Base-by-base conservation (phyloP, 1,284 basidiomycete genomes). In the Austroboletus rostrupii region DNA sequence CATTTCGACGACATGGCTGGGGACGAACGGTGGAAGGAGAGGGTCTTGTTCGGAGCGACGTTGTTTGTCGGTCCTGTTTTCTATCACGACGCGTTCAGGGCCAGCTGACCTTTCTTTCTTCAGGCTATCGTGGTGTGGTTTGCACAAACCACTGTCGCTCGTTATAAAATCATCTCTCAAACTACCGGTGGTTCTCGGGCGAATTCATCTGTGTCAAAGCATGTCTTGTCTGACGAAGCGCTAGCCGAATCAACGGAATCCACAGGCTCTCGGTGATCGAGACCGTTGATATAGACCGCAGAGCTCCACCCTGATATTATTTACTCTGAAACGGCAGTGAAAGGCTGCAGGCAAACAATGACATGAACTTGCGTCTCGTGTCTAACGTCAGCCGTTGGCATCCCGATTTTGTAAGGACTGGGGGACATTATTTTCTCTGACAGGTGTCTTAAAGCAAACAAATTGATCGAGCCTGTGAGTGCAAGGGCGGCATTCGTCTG, bases 21-120 rank as follows among this genome's bases (percentile, higher is more conserved):
- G 52, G 73, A 81, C 53, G 78, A 82, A 40, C 70, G 76, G 36
- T 77, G 76, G 78, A 80, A 79, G 59, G 83, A 85, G 55, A 61
- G 74, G 21, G 42, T 80, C 2, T 70, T 86, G 47, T 45, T 84
- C 12, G 64, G 71, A 3, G 69, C 74, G 17, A 72, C 80, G 0
- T 49, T 78, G 1, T 32, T 80, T 45, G 82, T 83, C 51, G 53
- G 74, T 72, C 32, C 43, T 23, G 1, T 35, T 6, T 40, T 5
- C 9, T 4, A 14, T 43, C 21, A 28, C 12, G 14, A 26, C 31
- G 20, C 17, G 14, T 4, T 31, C 3, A 11, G 36, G 20, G 33
- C 17, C 17, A 8, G 11, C n/a, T 26, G 10, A 49, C 41, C 7
- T 26, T 26, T 26, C 9, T 26, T 1, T 42, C 12, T 23, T 21